Conservation (phyloP, 2,329 filamentous ascomycete genomes). For the Colletotrichum sp. region DNA sequence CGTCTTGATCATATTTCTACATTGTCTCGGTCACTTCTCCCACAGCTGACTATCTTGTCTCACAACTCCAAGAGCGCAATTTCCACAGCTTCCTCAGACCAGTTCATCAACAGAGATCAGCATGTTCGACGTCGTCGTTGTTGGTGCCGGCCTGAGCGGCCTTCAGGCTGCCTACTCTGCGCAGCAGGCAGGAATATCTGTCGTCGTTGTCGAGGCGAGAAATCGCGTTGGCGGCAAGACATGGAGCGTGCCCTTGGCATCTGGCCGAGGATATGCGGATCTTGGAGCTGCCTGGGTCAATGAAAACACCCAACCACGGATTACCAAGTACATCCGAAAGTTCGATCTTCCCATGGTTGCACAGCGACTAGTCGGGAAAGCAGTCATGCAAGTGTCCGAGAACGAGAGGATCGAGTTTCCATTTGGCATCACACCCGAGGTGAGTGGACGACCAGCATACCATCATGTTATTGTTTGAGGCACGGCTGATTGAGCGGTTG, state of each 20-base stretch:
- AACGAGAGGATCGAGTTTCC: slow-evolving; percentile 31
- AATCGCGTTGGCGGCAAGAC: slow-evolving; percentile 48
- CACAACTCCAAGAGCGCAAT: background rate
- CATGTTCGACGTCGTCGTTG: slow-evolving; percentile 37
- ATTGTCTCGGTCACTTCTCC: background rate
- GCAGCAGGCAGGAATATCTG: slow-evolving; percentile 33
- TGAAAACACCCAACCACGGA: slow-evolving; percentile 32
- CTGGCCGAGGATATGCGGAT: slow-evolving; percentile 27
- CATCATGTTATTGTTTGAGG: rapidly evolving
- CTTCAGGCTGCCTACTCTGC: slow-evolving; percentile 37
- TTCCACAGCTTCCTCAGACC: background rate
- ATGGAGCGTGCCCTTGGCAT: slow-evolving; percentile 27
- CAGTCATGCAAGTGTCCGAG: slow-evolving; percentile 31
- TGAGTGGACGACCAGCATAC: slow-evolving; percentile 1
- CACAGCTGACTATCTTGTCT: background rate
- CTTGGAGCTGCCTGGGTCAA: slow-evolving; percentile 27
- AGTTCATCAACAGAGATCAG: background rate
- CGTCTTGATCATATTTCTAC: background rate
- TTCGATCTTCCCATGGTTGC: slow-evolving; percentile 32
- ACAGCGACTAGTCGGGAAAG: slow-evolving; percentile 33
- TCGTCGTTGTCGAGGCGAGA: slow-evolving; percentile 42
- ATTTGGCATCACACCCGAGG: slow-evolving; percentile 35
- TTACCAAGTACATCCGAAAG: slow-evolving; percentile 32
- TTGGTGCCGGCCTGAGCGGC: slow-evolving; percentile 43
- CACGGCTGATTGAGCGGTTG: background rate